phyloP scores from a whole-genome alignment of 192 early-diverging fungal genomes.

The Coemansia sp. region DNA sequence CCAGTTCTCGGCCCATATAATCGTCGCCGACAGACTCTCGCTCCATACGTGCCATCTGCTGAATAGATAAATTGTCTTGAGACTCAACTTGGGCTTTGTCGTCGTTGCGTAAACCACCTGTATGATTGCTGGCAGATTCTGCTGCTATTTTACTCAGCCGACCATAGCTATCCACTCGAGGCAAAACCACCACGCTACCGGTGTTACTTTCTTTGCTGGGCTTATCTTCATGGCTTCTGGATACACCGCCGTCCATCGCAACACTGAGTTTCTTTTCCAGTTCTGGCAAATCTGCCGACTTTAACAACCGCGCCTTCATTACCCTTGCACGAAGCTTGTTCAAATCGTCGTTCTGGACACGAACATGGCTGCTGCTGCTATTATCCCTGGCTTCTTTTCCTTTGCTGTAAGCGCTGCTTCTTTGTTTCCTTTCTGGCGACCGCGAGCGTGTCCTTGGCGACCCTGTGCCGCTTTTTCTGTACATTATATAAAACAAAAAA shows the following conservation, averaged over 20 bases:
- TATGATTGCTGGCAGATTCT: background rate
- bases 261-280: background rate
- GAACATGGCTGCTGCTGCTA: background rate
- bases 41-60: slow-evolving; percentile 34
- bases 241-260: background rate
- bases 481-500: background rate
- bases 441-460: background rate
- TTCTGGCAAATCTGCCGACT: background rate
- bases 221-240: too few species aligned
- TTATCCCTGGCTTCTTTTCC: background rate
- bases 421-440: background rate
- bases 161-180: background rate
- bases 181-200: background rate
- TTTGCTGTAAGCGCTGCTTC: background rate
- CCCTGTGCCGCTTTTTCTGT: background rate
- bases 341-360: background rate
- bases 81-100: too few species aligned
- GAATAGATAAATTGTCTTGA: background rate
- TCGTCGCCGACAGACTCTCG: slow-evolving; percentile 30
- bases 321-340: background rate
- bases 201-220: too few species aligned
- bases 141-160: background rate
- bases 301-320: background rate
- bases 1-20: slow-evolving; percentile 17
- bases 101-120: too few species aligned